phyloP scores from a whole-genome alignment of 768 basidiomycete genomes.

The Leccinellum luteum region DNA sequence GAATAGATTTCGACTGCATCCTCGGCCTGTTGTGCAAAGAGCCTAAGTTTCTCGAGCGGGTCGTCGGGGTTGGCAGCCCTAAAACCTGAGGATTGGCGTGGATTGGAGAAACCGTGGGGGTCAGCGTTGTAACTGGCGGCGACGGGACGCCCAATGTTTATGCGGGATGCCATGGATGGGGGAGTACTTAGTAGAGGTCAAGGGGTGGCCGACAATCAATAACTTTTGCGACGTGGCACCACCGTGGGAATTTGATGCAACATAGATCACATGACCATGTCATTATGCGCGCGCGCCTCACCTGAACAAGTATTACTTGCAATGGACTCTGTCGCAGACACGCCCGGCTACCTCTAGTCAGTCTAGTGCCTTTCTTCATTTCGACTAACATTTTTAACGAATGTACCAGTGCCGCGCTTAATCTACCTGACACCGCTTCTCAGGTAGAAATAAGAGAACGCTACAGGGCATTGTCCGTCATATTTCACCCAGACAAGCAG shows the following conservation, averaged over 20 bases:
- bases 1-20: constrained; percentile 91
- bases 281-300: not conserved
- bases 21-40: constrained; percentile 74
- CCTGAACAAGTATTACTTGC: not conserved
- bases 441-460: constrained; percentile 71
- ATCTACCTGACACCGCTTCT: constrained; percentile 62
- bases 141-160: constrained; percentile 76
- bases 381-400: not conserved
- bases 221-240: constrained; percentile 26
- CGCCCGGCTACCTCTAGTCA: constrained; percentile 30
- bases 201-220: not conserved
- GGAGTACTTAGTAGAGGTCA: constrained; percentile 5
- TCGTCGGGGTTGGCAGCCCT: constrained; percentile 79
- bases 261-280: constrained; percentile 21
- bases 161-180: constrained; percentile 76
- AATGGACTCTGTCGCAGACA: constrained; percentile 5
- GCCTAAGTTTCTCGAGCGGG: constrained; percentile 74
- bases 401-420: constrained; percentile 56
- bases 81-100: constrained; percentile 67
- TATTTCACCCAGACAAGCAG: constrained; percentile 87
- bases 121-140: constrained; percentile 58
- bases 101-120: constrained; percentile 79
- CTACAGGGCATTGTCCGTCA: constrained; percentile 66
- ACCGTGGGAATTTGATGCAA: constrained; percentile 21
- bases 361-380: constrained; percentile 7